Conservation (phyloP, 257 asterid species). For the Ilex asprella region DNA sequence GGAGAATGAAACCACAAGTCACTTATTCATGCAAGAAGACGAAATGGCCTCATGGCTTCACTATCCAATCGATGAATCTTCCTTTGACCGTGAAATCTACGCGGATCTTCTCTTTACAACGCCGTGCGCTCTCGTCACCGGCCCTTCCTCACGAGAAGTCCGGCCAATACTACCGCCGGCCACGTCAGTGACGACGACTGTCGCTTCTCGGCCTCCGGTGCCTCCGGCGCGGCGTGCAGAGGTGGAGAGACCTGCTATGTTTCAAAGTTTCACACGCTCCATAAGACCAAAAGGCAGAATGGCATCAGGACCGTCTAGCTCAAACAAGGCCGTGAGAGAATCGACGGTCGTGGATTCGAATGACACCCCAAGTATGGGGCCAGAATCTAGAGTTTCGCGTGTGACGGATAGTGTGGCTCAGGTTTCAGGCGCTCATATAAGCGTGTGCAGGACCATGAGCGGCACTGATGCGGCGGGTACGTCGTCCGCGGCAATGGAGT, state of each 20-base stretch:
- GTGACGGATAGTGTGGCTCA: slow-evolving; percentile 20
- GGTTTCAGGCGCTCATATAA: slow-evolving; percentile 17
- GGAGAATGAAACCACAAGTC: slow-evolving; percentile 29
- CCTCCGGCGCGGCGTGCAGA: slow-evolving; percentile 15
- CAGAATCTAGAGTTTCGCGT: slow-evolving; percentile 26
- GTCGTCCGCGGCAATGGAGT: slow-evolving; percentile 12
- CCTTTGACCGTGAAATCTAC: slow-evolving; percentile 64
- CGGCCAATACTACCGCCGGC: slow-evolving; percentile 4
- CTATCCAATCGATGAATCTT: slow-evolving; percentile 60
- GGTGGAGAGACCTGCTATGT: slow-evolving; percentile 13
- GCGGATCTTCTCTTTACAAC: slow-evolving; percentile 56
- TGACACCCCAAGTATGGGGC: slow-evolving; percentile 33
- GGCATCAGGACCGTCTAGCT: slow-evolving; percentile 26
- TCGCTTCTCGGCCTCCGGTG: slow-evolving; percentile 30
- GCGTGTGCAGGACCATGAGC: slow-evolving; percentile 3
- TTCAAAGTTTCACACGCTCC: slow-evolving; percentile 48
- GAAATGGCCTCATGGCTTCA: slow-evolving; percentile 93
- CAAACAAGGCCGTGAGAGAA: slow-evolving; percentile 24
- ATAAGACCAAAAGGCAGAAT: slow-evolving; percentile 34
- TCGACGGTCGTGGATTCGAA: slow-evolving; percentile 48
- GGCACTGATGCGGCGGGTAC: slow-evolving; percentile 18
- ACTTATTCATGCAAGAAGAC: slow-evolving; percentile 76
- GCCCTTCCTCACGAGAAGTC: slow-evolving; percentile 13
- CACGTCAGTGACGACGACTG: slow-evolving; percentile 2
- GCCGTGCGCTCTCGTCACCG: slow-evolving; percentile 21